Evolutionary conservation across 768 basidiomycete species (phyloP).

Genomic region (Ramaria rubella): DNA sequence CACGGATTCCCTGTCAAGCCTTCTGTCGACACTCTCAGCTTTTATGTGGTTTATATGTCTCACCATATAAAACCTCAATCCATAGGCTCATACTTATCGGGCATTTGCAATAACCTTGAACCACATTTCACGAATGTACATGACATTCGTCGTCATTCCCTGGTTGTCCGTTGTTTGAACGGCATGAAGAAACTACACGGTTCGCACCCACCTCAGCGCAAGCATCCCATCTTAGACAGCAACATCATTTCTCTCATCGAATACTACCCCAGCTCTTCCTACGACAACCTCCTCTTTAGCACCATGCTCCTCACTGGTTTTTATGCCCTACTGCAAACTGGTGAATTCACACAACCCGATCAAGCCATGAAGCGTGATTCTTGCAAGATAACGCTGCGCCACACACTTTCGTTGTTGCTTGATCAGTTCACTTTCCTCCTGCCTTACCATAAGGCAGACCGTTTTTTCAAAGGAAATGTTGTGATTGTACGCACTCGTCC

Average conservation of each 20-base stretch:
- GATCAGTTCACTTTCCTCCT: slow-evolving; percentile 19
- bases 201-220: slow-evolving; percentile 17
- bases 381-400: slow-evolving; percentile 18
- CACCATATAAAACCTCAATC: slow-evolving; percentile 33
- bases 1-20: slow-evolving; percentile 33
- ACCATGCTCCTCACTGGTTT: slow-evolving; percentile 20
- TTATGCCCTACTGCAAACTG: slow-evolving; percentile 21
- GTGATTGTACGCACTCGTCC: slow-evolving; percentile 9
- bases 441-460: slow-evolving; percentile 34
- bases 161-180: slow-evolving; percentile 25
- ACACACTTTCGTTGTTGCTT: slow-evolving; percentile 4
- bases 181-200: slow-evolving; percentile 25
- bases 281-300: slow-evolving; percentile 24
- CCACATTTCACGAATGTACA: slow-evolving; percentile 24
- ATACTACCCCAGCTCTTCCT: slow-evolving; percentile 23
- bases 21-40: slow-evolving; percentile 30
- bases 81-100: too few species aligned
- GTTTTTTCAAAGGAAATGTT: slow-evolving; percentile 15
- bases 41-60: slow-evolving; percentile 31
- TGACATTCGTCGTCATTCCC: slow-evolving; percentile 6
- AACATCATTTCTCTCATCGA: slow-evolving; percentile 13
- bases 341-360: slow-evolving; percentile 22
- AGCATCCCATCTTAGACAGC: slow-evolving; percentile 20
- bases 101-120: slow-evolving; percentile 31
- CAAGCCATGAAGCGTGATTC: neutral